These are phyloP conservation scores for Gynandropsis gynandra DNA, from an alignment of 345 rosid genomes.

Conservation along the genomic window DNA sequence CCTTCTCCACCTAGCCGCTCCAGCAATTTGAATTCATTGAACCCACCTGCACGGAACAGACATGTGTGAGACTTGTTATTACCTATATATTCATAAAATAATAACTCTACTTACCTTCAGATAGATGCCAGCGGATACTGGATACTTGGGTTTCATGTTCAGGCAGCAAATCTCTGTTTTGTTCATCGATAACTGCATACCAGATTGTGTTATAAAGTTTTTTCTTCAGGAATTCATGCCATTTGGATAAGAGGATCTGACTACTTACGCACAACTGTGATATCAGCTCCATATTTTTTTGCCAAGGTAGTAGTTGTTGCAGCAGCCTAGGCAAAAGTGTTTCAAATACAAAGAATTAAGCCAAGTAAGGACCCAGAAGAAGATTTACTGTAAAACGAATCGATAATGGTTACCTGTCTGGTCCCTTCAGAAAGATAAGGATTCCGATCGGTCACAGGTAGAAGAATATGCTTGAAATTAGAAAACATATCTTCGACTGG, in stretches of 20 bases:
- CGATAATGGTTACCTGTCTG: constrained; percentile 54
- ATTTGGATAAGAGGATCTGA: background rate
- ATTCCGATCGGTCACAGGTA: constrained; percentile 69
- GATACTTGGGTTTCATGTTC: constrained; percentile 81
- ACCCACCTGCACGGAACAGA: constrained; percentile 62
- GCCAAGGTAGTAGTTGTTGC: constrained; percentile 85
- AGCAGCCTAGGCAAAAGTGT: constrained; percentile 49
- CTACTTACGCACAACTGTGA: constrained; percentile 74
- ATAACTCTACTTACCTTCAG: constrained; percentile 46
- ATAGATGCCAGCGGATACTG: constrained; percentile 85
- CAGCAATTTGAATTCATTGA: constrained; percentile 74
- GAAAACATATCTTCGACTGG: constrained; percentile 48
- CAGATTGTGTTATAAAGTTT: background rate
- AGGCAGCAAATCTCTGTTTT: constrained; percentile 59
- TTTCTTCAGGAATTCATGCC: background rate
- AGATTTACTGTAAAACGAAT: too few species aligned
- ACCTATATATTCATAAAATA: background rate
- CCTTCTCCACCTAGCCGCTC: constrained; percentile 92
- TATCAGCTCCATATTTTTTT: constrained; percentile 84
- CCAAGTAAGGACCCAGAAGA: too few species aligned
- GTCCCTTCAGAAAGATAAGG: constrained; percentile 92
- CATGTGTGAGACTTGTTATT: too few species aligned
- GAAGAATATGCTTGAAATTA: constrained; percentile 66
- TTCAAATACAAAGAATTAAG: background rate
- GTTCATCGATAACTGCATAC: constrained; percentile 71